Evolutionary conservation across 78 protist species (phyloP), one percentile per base, ranked within the genome.

Genomic region (Creolimax fragrantissima): DNA sequence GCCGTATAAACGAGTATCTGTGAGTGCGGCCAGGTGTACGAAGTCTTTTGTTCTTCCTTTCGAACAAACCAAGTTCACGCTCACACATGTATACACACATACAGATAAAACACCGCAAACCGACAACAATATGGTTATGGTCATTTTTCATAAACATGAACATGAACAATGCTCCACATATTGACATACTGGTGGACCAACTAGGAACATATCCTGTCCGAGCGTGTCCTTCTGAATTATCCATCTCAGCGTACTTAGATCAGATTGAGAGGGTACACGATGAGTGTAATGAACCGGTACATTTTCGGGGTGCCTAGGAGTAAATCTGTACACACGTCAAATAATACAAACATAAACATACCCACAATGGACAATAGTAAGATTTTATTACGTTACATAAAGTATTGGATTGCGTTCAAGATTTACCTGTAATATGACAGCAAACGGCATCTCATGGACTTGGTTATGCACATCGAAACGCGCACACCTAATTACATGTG

Each of bases 141-240:
- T n/a, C n/a, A 58, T 24, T 58, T 17, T 58, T 32, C 74, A 58
- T 24, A 24, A 58, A 24, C 24, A 58, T 24, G 11, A 58, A 58
- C 11, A 58, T 24, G 39, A 24, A 58, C 74, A 58, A 17, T 17
- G 39, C 39, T 58, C 1, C 74, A 58, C 74, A 58, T 32, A 58
- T 58, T 0, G 74, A 58, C 74, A 58, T 58, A 58, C 95, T 2
- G 95, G 96, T 17, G 92, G 90, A 3, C 97, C 96, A 44, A 96
- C 86, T 37, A 96, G 89, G 43, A 93, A 93, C 84, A 92, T 81
- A 43, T 96, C 97, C 81, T 96, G 97, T 47, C 93, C 45, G 11
- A 93, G 91, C 2, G 6, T 2, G 45, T 84, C 89, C 11, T 84
- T 84, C 32, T 36, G 88, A 7, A 35, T 36, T 7, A 84, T 84